phyloP scores from a whole-genome alignment of 495 filamentous ascomycete genomes.

The Aspergillus coremiiformis region DNA sequence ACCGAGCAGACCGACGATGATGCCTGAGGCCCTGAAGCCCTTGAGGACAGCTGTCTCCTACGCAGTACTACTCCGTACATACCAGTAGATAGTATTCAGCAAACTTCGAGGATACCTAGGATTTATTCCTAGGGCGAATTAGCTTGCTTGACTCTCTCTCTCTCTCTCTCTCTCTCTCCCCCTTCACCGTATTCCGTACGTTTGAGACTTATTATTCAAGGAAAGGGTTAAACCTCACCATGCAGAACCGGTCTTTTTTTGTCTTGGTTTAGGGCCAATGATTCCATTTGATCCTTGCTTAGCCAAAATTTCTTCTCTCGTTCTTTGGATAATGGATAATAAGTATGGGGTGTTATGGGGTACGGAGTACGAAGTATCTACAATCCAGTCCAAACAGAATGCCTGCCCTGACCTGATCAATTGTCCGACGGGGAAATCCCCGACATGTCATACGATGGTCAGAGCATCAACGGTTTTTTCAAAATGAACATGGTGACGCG shows the following conservation, averaged over 20 bases:
- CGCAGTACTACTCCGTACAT: no score
- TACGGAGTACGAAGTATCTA: not conserved
- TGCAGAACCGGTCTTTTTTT: not conserved
- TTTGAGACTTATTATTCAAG: not conserved
- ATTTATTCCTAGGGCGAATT: no score
- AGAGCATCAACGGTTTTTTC: not conserved
- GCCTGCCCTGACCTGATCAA: not conserved
- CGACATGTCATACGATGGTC: not conserved
- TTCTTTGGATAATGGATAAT: not conserved
- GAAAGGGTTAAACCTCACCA: not conserved
- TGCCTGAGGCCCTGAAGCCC: conserved; percentile 4
- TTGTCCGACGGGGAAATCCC: not conserved
- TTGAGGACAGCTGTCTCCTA: no score
- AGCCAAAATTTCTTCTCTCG: not conserved
- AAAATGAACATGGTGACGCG: not conserved
- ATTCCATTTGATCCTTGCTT: not conserved
- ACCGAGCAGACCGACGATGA: conserved; percentile 7
- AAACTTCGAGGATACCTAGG: not conserved
- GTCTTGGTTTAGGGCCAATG: not conserved
- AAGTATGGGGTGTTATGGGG: not conserved
- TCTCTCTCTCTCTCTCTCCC: no score
- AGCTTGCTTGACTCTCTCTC: no score
- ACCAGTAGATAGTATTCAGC: no score
- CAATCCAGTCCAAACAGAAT: not conserved
- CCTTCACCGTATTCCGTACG: not conserved